These are phyloP conservation scores for Mucor ambiguus DNA, from an alignment of 371 early-diverging fungal species.

Conservation along the genomic window DNA sequence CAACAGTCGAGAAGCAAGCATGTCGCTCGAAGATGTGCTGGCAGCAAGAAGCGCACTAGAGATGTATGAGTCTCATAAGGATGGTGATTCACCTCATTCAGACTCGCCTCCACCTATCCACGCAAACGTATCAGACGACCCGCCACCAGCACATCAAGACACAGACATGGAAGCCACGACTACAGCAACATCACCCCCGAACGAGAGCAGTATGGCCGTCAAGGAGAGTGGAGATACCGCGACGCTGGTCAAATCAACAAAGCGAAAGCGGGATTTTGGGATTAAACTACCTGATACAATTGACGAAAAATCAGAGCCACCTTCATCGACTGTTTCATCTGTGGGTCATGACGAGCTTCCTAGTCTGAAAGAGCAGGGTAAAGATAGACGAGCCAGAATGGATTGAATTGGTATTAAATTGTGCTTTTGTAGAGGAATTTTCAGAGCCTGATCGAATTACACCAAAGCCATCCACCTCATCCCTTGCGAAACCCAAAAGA, in stretches of 20 bases:
- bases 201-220: background rate
- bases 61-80: constrained; percentile 17
- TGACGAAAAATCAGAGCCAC: constrained; percentile 20
- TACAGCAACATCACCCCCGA: background rate
- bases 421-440: background rate
- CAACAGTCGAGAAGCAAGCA: constrained; percentile 61
- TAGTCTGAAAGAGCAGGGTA: constrained; percentile 6
- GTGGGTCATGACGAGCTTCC: constrained; percentile 17
- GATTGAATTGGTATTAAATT: background rate
- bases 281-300: constrained; percentile 9
- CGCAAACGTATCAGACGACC: background rate
- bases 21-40: constrained; percentile 56
- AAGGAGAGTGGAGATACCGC: background rate
- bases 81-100: constrained; percentile 2
- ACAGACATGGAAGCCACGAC: background rate
- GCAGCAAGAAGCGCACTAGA: constrained; percentile 46
- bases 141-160: background rate
- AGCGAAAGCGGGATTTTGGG: constrained; percentile 5
- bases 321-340: constrained; percentile 23
- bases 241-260: background rate
- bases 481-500: background rate
- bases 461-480: background rate
- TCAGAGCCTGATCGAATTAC: background rate
- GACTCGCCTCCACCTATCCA: background rate
- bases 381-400: background rate